phyloP scores from a whole-genome alignment of 805 yeast species.

The Nakazawaea pomicola region DNA sequence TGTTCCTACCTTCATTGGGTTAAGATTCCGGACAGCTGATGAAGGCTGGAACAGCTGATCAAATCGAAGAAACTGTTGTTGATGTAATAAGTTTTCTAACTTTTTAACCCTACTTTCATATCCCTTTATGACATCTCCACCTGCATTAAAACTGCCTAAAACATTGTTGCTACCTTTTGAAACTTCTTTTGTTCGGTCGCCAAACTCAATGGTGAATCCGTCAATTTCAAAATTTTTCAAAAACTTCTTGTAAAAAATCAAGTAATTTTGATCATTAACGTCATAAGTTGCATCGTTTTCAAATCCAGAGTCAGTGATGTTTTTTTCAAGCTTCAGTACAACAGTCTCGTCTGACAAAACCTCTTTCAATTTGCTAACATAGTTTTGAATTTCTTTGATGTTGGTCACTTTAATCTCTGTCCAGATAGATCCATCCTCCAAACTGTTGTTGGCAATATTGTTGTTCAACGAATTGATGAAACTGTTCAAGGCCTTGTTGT shows the following conservation, averaged over 20 bases:
- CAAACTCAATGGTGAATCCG: constrained; percentile 23
- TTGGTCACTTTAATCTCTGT: constrained; percentile 15
- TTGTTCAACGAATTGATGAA: constrained; percentile 8
- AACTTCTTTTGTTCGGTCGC: constrained; percentile 25
- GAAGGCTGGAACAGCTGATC: constrained; percentile 25
- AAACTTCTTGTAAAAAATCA: constrained; percentile 36
- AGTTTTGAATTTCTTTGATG: constrained; percentile 27
- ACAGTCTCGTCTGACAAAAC: constrained; percentile 27
- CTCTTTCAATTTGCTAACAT: constrained; percentile 30
- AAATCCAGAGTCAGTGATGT: constrained; percentile 32
- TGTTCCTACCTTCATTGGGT: constrained; percentile 6
- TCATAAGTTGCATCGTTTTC: constrained; percentile 24
- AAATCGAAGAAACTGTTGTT: constrained; percentile 56
- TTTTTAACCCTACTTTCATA: constrained; percentile 70
- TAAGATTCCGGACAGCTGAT: neutral
- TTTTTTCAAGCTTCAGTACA: constrained; percentile 29
- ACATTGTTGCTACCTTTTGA: constrained; percentile 1
- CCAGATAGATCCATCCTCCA: constrained; percentile 12
- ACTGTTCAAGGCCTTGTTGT: constrained; percentile 4
- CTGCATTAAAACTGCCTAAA: constrained; percentile 20
- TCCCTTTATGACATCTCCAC: constrained; percentile 45
- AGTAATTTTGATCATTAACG: constrained; percentile 26
- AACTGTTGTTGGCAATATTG: neutral
- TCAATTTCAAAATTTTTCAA: constrained; percentile 39
- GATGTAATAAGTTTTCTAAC: constrained; percentile 73